Evolutionary conservation across 176 grass and related monocot genomes (phyloP).

Genomic region (Ampelocalamus luodianensis): DNA sequence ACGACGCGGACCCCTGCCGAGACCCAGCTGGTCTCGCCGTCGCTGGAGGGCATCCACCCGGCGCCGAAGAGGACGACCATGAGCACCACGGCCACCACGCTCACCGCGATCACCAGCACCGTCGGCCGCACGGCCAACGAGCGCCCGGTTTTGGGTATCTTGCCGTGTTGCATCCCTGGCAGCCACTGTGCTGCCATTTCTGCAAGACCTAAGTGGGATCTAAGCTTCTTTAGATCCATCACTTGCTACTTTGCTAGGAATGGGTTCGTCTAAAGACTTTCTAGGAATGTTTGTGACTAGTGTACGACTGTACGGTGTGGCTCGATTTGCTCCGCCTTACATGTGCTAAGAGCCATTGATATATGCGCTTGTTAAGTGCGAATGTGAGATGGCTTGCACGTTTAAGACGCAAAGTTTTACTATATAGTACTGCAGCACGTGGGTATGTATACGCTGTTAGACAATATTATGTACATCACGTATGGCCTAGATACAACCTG

Average conservation of each 20-base stretch:
- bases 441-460: not conserved
- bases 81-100: slow-evolving; percentile 15
- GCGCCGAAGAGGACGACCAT: slow-evolving; percentile 29
- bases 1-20: slow-evolving; percentile 13
- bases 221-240: not conserved
- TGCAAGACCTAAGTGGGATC: not conserved
- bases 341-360: too few relatives aligned
- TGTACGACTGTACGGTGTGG: too few relatives aligned
- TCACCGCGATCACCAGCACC: not conserved
- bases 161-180: not conserved
- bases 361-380: too few relatives aligned
- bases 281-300: too few relatives aligned
- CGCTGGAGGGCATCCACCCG: not conserved
- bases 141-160: not conserved
- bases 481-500: too few relatives aligned
- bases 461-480: too few relatives aligned
- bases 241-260: not conserved
- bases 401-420: too few relatives aligned
- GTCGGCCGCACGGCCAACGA: not conserved
- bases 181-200: not conserved
- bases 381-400: too few relatives aligned
- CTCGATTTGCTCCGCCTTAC: too few relatives aligned
- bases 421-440: too few relatives aligned
- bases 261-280: too few relatives aligned
- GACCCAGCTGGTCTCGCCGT: not conserved